phyloP scores from a whole-genome alignment of 257 asterid species.

The Fraxinus excelsior region DNA sequence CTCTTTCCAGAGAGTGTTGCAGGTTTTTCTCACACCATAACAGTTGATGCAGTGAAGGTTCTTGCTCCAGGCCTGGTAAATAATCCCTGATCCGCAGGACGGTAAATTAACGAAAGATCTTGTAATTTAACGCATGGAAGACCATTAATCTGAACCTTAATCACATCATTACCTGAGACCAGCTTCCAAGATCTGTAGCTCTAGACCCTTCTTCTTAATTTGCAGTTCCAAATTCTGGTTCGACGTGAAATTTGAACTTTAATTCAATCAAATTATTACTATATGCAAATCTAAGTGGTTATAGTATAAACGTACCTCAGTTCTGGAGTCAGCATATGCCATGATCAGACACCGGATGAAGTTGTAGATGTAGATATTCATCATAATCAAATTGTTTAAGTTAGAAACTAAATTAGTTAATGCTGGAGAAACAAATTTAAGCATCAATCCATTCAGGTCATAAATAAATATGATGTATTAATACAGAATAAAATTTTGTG shows the following conservation, averaged over 20 bases:
- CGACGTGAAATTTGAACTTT: neutral
- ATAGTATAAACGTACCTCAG: slow-evolving; percentile 38
- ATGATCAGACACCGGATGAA: neutral
- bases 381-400: slow-evolving; percentile 16
- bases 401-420: slow-evolving; percentile 13
- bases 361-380: slow-evolving; percentile 11
- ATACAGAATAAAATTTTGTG: neutral
- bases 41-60: slow-evolving; percentile 59
- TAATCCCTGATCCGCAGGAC: slow-evolving; percentile 42
- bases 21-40: slow-evolving; percentile 66
- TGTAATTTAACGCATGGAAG: neutral
- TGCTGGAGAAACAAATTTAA: neutral
- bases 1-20: slow-evolving; percentile 36
- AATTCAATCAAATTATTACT: neutral
- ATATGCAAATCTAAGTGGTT: neutral
- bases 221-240: slow-evolving; percentile 58
- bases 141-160: neutral
- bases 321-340: slow-evolving; percentile 27
- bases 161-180: slow-evolving; percentile 42
- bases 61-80: slow-evolving; percentile 40
- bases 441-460: neutral
- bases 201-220: slow-evolving; percentile 41
- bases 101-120: neutral
- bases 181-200: slow-evolving; percentile 49
- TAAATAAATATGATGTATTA: no score